phyloP scores from a whole-genome alignment of 140 eudicot species.

The Anethum foeniculum region DNA sequence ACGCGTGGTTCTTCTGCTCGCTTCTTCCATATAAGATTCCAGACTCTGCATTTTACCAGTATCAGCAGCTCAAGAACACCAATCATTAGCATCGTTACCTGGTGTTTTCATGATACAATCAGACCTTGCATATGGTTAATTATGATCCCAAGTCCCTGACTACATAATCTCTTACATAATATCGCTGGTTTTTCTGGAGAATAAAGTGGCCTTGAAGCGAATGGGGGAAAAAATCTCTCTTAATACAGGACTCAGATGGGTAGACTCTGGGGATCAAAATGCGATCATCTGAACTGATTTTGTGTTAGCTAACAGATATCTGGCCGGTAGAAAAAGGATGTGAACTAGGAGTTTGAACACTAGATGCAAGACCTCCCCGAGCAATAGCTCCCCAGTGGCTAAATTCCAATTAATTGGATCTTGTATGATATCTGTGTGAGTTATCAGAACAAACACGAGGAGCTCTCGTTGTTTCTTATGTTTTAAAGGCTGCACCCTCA shows the following conservation, averaged over 20 bases:
- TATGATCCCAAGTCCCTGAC: not conserved
- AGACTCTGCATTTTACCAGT: no score
- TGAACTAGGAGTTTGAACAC: conserved; percentile 21
- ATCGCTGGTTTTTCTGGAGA: conserved; percentile 31
- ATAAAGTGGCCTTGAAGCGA: conserved; percentile 21
- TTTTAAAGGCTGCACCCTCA: conserved; percentile 31
- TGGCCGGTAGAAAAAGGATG: conserved; percentile 28
- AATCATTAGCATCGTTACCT: no score
- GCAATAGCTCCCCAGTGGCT: conserved; percentile 33
- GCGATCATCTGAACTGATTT: conserved; percentile 30
- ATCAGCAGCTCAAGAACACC: no score
- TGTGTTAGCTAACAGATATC: conserved; percentile 21
- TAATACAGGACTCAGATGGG: conserved; percentile 10
- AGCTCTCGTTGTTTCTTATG: conserved; percentile 32
- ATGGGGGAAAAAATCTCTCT: no score
- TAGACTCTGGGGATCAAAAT: conserved; percentile 44
- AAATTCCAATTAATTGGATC: conserved; percentile 62
- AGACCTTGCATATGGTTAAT: no score
- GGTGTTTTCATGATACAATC: no score
- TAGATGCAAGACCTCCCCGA: conserved; percentile 35
- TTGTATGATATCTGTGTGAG: conserved; percentile 35
- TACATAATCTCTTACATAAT: conserved; percentile 30
- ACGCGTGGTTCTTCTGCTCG: not conserved
- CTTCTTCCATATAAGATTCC: conserved; percentile 30
- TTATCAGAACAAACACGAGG: conserved; percentile 22